A percentile compares a stretch with the other conserved stretches of the same genome.
These are phyloP conservation scores for Penicillium psychrosexuale DNA, from an alignment of 2,329 filamentous ascomycete species.

Conservation along the genomic window DNA sequence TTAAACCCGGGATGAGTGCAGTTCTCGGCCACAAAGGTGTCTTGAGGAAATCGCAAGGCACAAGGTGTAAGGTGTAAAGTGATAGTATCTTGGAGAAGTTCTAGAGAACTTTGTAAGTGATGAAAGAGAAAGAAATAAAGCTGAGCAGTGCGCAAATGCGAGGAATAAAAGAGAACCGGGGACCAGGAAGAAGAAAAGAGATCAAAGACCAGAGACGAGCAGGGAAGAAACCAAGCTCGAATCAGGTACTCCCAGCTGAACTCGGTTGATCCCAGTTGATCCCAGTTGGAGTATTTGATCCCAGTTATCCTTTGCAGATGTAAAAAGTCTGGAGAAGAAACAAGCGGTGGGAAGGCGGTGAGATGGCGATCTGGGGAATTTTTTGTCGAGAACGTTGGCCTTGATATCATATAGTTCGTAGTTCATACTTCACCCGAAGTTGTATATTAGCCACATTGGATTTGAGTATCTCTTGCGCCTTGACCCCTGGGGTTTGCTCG, in stretches of 20 bases:
- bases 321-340: constrained; percentile 9
- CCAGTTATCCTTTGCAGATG: not conserved
- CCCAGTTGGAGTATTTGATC: not conserved
- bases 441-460: not conserved
- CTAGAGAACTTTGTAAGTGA: constrained; percentile 11
- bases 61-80: not conserved
- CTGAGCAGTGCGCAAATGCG: not conserved
- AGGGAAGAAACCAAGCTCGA: constrained; percentile 8
- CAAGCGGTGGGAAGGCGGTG: constrained; percentile 20
- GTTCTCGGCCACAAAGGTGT: constrained; percentile 10
- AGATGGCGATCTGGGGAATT: constrained; percentile 8
- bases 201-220: not conserved
- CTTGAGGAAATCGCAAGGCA: not conserved
- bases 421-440: not conserved
- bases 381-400: not conserved
- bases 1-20: constrained; percentile 14
- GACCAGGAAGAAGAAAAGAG: not conserved
- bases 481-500: constrained; percentile 4
- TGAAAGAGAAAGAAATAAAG: not conserved
- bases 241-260: constrained; percentile 2
- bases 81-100: not conserved
- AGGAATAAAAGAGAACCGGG: not conserved
- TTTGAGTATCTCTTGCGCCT: not conserved
- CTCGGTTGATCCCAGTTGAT: not conserved
- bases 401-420: not conserved